These are phyloP conservation scores for Solanum acaule DNA, from an alignment of 257 asterid species.

Conservation along the genomic window DNA sequence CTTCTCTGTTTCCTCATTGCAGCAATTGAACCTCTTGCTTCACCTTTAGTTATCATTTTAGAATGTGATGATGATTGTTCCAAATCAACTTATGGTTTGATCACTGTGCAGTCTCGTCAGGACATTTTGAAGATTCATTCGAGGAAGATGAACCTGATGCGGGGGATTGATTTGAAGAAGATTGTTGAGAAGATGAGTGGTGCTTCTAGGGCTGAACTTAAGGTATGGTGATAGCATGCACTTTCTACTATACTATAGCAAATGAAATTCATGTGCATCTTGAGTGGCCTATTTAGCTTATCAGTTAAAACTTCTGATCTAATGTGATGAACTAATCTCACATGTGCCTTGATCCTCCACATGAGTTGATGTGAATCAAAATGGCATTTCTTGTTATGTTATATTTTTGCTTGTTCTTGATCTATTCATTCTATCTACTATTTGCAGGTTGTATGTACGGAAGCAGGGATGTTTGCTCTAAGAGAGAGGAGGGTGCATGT, in stretches of 20 bases:
- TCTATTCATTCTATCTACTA: not conserved
- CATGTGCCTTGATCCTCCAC: not conserved
- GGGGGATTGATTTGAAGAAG: slow-evolving; percentile 85
- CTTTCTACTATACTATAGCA: not conserved
- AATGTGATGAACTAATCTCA: not conserved
- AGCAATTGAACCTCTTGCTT: not conserved
- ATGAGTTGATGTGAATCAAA: not conserved
- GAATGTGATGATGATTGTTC: not conserved
- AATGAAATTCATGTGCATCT: not conserved
- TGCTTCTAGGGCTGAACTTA: slow-evolving; percentile 93
- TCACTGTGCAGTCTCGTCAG: slow-evolving; percentile 51
- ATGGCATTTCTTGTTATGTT: not conserved
- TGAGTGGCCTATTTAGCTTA: not conserved
- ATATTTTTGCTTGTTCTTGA: not conserved
- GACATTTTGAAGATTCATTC: slow-evolving; percentile 91
- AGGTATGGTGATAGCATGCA: slow-evolving; percentile 3
- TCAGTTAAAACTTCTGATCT: not conserved
- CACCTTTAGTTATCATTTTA: not conserved
- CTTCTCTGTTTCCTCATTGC: not conserved
- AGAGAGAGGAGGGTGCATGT: slow-evolving; percentile 96
- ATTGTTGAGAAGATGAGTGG: slow-evolving; percentile 90
- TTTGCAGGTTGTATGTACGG: slow-evolving; percentile 90
- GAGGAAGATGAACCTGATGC: slow-evolving; percentile 81
- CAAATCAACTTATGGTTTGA: not conserved
- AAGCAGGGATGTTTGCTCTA: slow-evolving; percentile 97